Conservation (phyloP, 2,329 filamentous ascomycete genomes). For the Chaetomium sp. region DNA sequence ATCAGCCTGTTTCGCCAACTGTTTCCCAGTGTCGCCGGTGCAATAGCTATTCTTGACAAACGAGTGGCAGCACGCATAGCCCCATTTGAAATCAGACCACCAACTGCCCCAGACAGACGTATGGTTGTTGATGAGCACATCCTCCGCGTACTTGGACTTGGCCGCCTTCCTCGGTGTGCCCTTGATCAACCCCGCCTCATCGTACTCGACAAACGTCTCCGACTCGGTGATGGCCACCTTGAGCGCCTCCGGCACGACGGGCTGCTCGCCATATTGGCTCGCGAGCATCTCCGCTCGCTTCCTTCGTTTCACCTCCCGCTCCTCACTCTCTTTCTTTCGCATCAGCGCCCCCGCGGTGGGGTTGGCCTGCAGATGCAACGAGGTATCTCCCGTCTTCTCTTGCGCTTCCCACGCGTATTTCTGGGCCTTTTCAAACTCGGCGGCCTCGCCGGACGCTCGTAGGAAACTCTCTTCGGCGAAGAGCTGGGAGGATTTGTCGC, state of each 20-base stretch:
- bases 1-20: slow-evolving; percentile 44
- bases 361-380: slow-evolving; percentile 88
- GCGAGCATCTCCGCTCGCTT: slow-evolving; percentile 54
- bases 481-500: slow-evolving; percentile 71
- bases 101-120: slow-evolving; percentile 91
- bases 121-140: slow-evolving; percentile 85
- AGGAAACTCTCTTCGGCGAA: slow-evolving; percentile 93
- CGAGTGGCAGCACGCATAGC: slow-evolving; percentile 91
- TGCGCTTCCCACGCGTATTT: slow-evolving; percentile 93
- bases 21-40: slow-evolving; percentile 77
- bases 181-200: slow-evolving; percentile 83
- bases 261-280: slow-evolving; percentile 41
- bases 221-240: slow-evolving; percentile 68
- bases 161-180: slow-evolving; percentile 69
- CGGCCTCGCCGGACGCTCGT: slow-evolving; percentile 80
- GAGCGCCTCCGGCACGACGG: slow-evolving; percentile 52
- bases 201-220: slow-evolving; percentile 89
- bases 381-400: slow-evolving; percentile 70
- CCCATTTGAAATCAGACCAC: slow-evolving; percentile 96
- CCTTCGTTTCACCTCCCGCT: slow-evolving; percentile 60
- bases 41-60: slow-evolving; percentile 96
- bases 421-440: slow-evolving; percentile 85
- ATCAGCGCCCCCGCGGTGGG: slow-evolving; percentile 85
- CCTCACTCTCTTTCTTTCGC: slow-evolving; percentile 72
- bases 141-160: slow-evolving; percentile 88